phyloP scores from a whole-genome alignment of 1,284 basidiomycete genomes.

The Puccinia hordei region DNA sequence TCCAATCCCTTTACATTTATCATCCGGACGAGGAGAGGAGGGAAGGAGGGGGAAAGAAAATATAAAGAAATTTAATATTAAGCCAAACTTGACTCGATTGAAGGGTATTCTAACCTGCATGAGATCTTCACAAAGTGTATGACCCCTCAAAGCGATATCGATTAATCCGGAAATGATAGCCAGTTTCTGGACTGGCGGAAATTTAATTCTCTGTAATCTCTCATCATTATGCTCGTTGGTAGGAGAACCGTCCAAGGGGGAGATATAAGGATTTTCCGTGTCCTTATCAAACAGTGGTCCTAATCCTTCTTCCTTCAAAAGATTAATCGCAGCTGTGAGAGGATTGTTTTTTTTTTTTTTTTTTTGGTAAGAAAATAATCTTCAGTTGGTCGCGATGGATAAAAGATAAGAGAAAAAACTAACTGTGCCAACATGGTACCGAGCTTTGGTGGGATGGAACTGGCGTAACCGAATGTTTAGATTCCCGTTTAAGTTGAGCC shows the following conservation, averaged over 20 bases:
- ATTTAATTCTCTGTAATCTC: constrained; percentile 25
- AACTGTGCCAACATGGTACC: constrained; percentile 43
- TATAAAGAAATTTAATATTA: too few relatives aligned
- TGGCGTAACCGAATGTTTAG: constrained; percentile 5
- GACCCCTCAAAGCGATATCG: constrained; percentile 45
- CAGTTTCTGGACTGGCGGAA: constrained; percentile 41
- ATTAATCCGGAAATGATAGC: constrained; percentile 44
- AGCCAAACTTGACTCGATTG: not conserved
- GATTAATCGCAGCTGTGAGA: constrained; percentile 36
- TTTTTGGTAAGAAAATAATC: too few relatives aligned
- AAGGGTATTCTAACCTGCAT: constrained; percentile 31
- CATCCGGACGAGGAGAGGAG: not conserved
- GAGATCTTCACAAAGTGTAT: constrained; percentile 45
- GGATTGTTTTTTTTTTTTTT: too few relatives aligned
- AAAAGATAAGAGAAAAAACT: constrained; percentile 5
- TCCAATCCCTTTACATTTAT: constrained; percentile 31
- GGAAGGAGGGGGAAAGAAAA: too few relatives aligned
- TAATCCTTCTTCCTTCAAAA: constrained; percentile 44
- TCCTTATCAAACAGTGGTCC: not conserved
- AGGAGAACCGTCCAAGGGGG: constrained; percentile 9
- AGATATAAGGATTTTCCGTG: constrained; percentile 24
- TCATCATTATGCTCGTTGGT: constrained; percentile 17
- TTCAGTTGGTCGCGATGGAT: too few relatives aligned
- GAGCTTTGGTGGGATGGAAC: constrained; percentile 37
- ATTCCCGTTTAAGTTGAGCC: constrained; percentile 45